Conservation (phyloP, 2,329 filamentous ascomycete species). For the Aspergillus puulaauensis region DNA sequence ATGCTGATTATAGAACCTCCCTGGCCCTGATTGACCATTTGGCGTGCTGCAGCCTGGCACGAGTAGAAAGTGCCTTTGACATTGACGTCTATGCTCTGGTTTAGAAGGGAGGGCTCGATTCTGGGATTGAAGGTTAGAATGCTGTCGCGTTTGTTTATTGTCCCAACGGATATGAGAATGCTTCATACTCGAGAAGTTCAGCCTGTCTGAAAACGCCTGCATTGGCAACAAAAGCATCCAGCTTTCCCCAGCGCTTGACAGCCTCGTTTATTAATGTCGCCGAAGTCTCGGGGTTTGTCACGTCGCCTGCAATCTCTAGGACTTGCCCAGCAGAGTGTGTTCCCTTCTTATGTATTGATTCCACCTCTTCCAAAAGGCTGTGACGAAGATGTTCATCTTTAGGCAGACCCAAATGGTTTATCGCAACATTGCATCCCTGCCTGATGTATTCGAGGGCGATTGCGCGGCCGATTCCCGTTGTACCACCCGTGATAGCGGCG, state of each 20-base stretch:
- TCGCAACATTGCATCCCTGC: conserved; percentile 74
- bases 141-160: background rate
- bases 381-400: conserved; percentile 25
- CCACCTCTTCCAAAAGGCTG: conserved; percentile 1
- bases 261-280: conserved; percentile 65
- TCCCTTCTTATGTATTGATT: conserved; percentile 15
- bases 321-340: conserved; percentile 41
- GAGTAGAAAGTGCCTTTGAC: conserved; percentile 86
- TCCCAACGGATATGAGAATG: background rate
- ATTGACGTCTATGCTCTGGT: conserved; percentile 73
- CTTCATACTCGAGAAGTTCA: conserved; percentile 70
- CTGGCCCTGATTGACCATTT: conserved; percentile 72
- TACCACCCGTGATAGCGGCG: conserved; percentile 82
- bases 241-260: conserved; percentile 53
- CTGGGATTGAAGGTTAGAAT: conserved; percentile 32
- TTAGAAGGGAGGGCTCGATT: conserved; percentile 68
- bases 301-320: conserved; percentile 72
- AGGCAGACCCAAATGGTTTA: conserved; percentile 69
- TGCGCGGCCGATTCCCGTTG: conserved; percentile 79
- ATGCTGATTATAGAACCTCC: conserved; percentile 71
- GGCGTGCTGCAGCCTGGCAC: conserved; percentile 77
- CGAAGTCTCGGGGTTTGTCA: conserved; percentile 72
- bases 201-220: conserved; percentile 86
- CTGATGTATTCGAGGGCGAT: conserved; percentile 76
- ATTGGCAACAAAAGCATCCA: conserved; percentile 84